Percentiles rank a stretch among this genome's conserved stretches.
Conservation (phyloP, 352 stramenopile genomes). For the Phytophthora colocasiae region DNA sequence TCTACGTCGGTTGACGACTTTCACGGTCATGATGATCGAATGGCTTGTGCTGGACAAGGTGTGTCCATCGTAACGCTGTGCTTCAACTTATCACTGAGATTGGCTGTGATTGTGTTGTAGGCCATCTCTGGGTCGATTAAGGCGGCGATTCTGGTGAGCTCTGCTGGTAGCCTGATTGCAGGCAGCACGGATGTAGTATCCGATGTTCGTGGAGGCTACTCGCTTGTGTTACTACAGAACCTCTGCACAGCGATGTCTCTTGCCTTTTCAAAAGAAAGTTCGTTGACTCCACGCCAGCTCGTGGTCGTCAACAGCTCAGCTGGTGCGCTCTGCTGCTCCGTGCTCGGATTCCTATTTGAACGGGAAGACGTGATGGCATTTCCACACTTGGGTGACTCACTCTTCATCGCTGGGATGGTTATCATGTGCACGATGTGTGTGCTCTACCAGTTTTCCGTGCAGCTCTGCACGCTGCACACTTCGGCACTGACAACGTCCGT, state of each 20-base stretch:
- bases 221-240: slow-evolving; percentile 74
- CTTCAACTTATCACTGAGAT: background rate
- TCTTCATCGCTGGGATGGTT: slow-evolving; percentile 43
- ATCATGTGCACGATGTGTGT: slow-evolving; percentile 76
- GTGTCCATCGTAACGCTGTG: background rate
- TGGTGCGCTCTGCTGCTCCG: slow-evolving; percentile 51
- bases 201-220: slow-evolving; percentile 51
- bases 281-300: slow-evolving; percentile 55
- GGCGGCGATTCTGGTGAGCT: slow-evolving; percentile 69
- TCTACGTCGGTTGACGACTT: slow-evolving; percentile 69
- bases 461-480: slow-evolving; percentile 72
- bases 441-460: slow-evolving; percentile 79
- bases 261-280: slow-evolving; percentile 73
- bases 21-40: slow-evolving; percentile 83
- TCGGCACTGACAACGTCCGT: slow-evolving; percentile 79
- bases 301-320: slow-evolving; percentile 65
- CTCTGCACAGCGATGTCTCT: slow-evolving; percentile 68
- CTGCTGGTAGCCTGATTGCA: slow-evolving; percentile 62
- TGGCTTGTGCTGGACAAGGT: slow-evolving; percentile 76
- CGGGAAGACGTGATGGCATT: slow-evolving; percentile 47
- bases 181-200: slow-evolving; percentile 61
- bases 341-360: slow-evolving; percentile 54
- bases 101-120: slow-evolving; percentile 15
- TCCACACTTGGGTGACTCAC: slow-evolving; percentile 27
- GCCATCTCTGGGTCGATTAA: slow-evolving; percentile 60